phyloP scores from a whole-genome alignment of 805 yeast genomes.

The Jamesozyma piceae region DNA sequence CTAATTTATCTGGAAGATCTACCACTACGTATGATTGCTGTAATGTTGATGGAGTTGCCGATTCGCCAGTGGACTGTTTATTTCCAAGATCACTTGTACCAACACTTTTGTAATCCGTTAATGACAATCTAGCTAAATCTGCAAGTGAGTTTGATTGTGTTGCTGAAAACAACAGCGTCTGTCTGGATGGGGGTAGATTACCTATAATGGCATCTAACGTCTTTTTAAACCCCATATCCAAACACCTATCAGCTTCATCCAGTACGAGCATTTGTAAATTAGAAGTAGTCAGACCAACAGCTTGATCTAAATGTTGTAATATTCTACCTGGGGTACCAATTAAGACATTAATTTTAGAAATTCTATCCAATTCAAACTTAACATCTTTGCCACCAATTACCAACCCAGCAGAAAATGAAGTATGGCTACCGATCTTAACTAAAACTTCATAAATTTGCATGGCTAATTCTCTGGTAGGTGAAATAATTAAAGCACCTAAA shows the following conservation, averaged over 20 bases:
- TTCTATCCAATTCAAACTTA: slow-evolving; percentile 69
- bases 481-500: slow-evolving; percentile 77
- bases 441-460: slow-evolving; percentile 85
- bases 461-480: slow-evolving; percentile 88
- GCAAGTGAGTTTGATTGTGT: slow-evolving; percentile 77
- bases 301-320: slow-evolving; percentile 83
- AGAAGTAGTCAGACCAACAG: slow-evolving; percentile 65
- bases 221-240: slow-evolving; percentile 87
- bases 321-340: slow-evolving; percentile 90
- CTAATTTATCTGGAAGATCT: slow-evolving; percentile 71
- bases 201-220: slow-evolving; percentile 72
- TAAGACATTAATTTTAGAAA: slow-evolving; percentile 67
- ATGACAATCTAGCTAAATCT: slow-evolving; percentile 68
- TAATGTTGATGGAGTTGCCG: slow-evolving; percentile 69
- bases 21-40: slow-evolving; percentile 75
- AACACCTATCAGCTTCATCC: slow-evolving; percentile 87
- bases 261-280: slow-evolving; percentile 71
- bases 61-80: slow-evolving; percentile 48
- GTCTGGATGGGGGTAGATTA: slow-evolving; percentile 71
- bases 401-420: slow-evolving; percentile 75
- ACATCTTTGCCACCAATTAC: slow-evolving; percentile 93
- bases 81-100: slow-evolving; percentile 40
- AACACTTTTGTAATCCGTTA: slow-evolving; percentile 39
- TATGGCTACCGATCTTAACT: slow-evolving; percentile 67
- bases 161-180: slow-evolving; percentile 78